A percentile compares a stretch with the other conserved stretches of the same genome.
Evolutionary conservation across 495 filamentous ascomycete species (phyloP).

Genomic region (Neurospora cerealis): DNA sequence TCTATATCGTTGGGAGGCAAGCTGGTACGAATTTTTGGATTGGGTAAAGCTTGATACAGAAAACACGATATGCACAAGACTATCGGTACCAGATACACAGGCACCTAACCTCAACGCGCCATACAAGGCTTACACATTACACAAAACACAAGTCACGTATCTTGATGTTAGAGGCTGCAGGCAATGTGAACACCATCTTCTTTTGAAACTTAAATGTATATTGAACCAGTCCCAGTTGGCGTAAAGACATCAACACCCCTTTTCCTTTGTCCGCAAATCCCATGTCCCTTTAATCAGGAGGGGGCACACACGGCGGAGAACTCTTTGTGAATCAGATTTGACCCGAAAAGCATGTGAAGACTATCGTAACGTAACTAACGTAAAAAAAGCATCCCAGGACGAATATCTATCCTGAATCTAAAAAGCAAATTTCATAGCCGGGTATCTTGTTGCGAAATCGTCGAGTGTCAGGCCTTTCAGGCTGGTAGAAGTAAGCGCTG

Average conservation of each 20-base stretch:
- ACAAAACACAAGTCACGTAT: no score
- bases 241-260: not conserved
- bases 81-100: not conserved
- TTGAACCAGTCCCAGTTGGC: not conserved
- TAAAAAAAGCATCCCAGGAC: not conserved
- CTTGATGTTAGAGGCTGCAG: not conserved
- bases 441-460: not conserved
- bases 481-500: not conserved
- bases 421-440: not conserved
- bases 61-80: not conserved
- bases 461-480: not conserved
- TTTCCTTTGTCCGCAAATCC: not conserved
- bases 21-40: not conserved
- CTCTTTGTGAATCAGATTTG: no score
- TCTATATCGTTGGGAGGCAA: not conserved
- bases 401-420: not conserved
- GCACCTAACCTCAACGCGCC: not conserved
- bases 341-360: no score
- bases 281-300: not conserved
- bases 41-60: not conserved
- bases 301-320: no score
- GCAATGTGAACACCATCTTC: not conserved
- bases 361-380: not conserved
- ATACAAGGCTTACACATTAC: not conserved
- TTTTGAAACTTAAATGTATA: not conserved